Percentiles rank a stretch among this genome's conserved stretches.
Evolutionary conservation across 2,329 filamentous ascomycete species (phyloP).

Genomic region (Geoglossum cookeanum): DNA sequence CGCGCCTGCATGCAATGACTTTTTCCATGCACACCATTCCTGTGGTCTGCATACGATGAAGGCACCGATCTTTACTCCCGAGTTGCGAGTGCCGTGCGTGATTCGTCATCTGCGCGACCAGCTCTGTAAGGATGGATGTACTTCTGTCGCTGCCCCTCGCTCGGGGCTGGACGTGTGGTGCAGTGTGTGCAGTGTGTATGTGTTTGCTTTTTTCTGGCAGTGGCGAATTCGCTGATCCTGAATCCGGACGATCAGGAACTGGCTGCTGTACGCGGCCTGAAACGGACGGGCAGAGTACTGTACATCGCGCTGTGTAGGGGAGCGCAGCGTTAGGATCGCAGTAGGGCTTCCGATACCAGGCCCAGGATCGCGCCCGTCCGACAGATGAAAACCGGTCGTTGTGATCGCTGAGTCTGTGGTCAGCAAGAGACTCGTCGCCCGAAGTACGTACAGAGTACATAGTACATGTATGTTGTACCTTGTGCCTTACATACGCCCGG

Average conservation of each 20-base stretch:
- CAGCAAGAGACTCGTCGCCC: too few species aligned
- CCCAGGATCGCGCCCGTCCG: neutral
- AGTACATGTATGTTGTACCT: neutral
- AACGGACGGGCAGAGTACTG: neutral
- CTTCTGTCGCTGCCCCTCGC: neutral
- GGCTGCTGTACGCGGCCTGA: neutral
- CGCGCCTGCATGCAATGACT: neutral
- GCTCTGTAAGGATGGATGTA: neutral
- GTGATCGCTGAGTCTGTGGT: neutral
- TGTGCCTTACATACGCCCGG: conserved; percentile 1
- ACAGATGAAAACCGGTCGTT: neutral
- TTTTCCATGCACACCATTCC: neutral
- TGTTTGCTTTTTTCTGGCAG: neutral
- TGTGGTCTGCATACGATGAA: neutral
- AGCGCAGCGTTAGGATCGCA: neutral
- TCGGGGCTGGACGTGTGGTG: neutral
- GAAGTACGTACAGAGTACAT: too few species aligned
- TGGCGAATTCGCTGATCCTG: neutral
- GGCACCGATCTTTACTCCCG: neutral
- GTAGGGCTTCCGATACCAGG: neutral
- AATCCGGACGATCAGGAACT: neutral
- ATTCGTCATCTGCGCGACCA: neutral
- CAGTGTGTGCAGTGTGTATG: neutral
- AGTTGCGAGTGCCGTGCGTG: neutral
- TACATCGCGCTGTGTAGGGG: neutral